Evolutionary conservation across 73 alveolate species (phyloP).

Genomic region (Uronychia binucleata): DNA sequence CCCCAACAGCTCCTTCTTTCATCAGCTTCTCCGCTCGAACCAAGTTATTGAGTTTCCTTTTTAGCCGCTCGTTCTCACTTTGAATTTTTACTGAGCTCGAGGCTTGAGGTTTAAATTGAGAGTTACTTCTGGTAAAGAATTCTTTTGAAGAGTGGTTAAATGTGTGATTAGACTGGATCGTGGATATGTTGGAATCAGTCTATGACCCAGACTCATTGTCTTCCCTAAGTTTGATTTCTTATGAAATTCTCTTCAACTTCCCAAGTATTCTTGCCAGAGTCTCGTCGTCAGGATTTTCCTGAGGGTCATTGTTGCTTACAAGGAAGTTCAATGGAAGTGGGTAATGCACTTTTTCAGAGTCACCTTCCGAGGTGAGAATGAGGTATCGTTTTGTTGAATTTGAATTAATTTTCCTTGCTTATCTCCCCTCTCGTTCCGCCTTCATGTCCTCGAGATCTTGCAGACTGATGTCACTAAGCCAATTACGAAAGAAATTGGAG

Average conservation of each 20-base stretch:
- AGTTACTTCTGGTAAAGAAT: not conserved
- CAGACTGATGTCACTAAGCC: not conserved
- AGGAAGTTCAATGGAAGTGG: conserved; percentile 13
- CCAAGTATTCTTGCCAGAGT: conserved; percentile 7
- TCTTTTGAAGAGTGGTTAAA: conserved; percentile 1
- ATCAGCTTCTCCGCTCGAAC: not conserved
- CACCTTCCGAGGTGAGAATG: conserved; percentile 7
- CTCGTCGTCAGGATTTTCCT: conserved; percentile 8
- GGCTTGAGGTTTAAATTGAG: too few species aligned
- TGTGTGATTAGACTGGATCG: conserved; percentile 2
- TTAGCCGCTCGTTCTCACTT: conserved; percentile 21
- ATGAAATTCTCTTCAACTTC: not conserved
- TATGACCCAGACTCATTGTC: not conserved
- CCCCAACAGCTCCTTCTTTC: not conserved
- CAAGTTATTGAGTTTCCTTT: not conserved
- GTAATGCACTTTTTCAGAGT: conserved; percentile 12
- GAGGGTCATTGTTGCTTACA: not conserved
- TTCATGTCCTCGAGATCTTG: not conserved
- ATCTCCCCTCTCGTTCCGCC: not conserved
- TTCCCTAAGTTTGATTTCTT: not conserved
- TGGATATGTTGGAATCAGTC: not conserved
- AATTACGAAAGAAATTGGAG: not conserved
- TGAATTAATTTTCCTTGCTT: not conserved
- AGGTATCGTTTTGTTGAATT: conserved; percentile 12
- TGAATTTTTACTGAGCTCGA: not conserved